These are phyloP conservation scores for Otatea glauca DNA, from an alignment of 176 grass and related monocot genomes.

Conservation along the genomic window DNA sequence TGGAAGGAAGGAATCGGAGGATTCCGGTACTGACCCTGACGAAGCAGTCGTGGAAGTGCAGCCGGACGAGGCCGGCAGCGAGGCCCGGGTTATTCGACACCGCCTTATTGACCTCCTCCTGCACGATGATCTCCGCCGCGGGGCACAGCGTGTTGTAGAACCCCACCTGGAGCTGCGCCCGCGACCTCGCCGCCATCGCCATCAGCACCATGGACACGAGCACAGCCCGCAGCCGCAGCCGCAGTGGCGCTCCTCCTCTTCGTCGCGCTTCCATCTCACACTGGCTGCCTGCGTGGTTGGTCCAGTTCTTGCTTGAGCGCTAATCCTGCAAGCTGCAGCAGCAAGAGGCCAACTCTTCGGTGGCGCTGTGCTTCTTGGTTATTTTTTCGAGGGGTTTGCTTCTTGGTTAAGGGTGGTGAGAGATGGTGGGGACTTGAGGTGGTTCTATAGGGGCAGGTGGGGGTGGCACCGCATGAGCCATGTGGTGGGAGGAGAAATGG, in stretches of 20 bases:
- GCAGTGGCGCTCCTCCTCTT: not conserved
- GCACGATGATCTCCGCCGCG: constrained; percentile 66
- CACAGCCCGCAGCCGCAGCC: not conserved
- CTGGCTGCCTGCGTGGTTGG: not conserved
- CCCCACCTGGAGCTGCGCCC: constrained; percentile 61
- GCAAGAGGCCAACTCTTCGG: not conserved
- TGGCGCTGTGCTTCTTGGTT: constrained; percentile 7
- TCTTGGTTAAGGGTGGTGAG: constrained; percentile 31
- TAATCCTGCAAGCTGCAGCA: not conserved
- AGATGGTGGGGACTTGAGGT: not conserved
- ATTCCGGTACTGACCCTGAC: constrained; percentile 56
- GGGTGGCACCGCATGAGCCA: not conserved
- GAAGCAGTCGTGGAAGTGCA: constrained; percentile 98
- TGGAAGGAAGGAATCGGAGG: not conserved
- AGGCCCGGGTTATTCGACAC: constrained; percentile 39
- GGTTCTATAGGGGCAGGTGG: constrained; percentile 50
- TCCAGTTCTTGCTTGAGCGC: constrained; percentile 11
- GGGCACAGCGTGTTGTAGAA: constrained; percentile 67
- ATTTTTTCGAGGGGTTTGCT: no score
- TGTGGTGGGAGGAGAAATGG: constrained; percentile 28
- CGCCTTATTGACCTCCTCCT: constrained; percentile 55
- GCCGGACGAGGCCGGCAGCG: constrained; percentile 63
- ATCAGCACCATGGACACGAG: not conserved
- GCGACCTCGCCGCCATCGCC: not conserved
- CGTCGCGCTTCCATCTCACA: not conserved